Evolutionary conservation across 1,284 basidiomycete species (phyloP).

Genomic region (Fomes fomentarius): DNA sequence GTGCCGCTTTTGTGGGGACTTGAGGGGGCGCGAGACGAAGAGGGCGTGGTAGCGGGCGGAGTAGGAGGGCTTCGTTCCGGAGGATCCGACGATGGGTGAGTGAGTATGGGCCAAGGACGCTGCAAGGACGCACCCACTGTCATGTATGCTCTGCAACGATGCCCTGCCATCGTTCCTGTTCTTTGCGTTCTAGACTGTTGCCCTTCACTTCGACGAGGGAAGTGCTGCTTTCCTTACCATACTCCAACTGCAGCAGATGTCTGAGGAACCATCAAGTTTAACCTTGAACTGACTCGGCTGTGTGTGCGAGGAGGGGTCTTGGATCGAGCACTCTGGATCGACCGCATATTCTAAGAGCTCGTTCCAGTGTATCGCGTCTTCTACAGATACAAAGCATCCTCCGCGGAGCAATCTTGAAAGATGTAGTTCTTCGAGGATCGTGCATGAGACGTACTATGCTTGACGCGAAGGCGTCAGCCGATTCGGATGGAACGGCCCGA

Average conservation of each 20-base stretch:
- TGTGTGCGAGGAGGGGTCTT: neutral
- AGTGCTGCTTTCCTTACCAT: neutral
- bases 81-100: no score
- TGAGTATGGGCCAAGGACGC: neutral
- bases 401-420: conserved; percentile 61
- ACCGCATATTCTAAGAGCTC: conserved; percentile 36
- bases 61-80: neutral
- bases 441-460: no score
- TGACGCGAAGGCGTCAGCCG: no score
- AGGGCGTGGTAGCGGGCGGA: conserved; percentile 55
- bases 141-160: conserved; percentile 43
- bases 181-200: conserved; percentile 44
- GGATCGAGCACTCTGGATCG: conserved; percentile 18
- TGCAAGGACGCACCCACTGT: conserved; percentile 47
- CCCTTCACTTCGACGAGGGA: conserved; percentile 48
- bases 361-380: conserved; percentile 43
- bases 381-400: conserved; percentile 49
- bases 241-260: conserved; percentile 38
- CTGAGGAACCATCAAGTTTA: conserved; percentile 33
- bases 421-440: conserved; percentile 57
- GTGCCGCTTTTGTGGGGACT: conserved; percentile 70
- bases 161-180: conserved; percentile 56
- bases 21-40: conserved; percentile 74
- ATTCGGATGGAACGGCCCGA: no score
- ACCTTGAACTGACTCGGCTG: conserved; percentile 37